Conservation (phyloP, 345 rosid species). For the Gossypium longicalyx region DNA sequence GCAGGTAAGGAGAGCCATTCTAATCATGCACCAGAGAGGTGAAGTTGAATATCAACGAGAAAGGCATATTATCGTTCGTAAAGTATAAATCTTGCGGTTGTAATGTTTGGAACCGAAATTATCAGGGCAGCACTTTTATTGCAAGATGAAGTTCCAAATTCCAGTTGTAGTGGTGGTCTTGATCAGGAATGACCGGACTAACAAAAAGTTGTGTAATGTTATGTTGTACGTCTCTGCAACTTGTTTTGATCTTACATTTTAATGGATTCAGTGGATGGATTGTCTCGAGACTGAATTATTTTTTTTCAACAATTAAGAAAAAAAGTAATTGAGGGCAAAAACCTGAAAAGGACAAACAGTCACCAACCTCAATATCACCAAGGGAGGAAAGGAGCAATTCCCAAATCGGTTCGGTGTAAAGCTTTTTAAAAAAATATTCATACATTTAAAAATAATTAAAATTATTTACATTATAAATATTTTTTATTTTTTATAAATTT, state of each 20-base stretch:
- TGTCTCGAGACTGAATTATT: neutral
- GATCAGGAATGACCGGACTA: neutral
- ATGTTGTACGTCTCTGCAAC: neutral
- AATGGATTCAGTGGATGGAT: neutral
- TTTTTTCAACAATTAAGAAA: too few species aligned
- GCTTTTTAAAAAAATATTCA: too few species aligned
- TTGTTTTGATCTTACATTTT: neutral
- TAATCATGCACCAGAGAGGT: slow-evolving; percentile 95
- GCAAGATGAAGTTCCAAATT: neutral
- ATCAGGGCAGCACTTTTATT: neutral
- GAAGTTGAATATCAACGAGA: slow-evolving; percentile 93
- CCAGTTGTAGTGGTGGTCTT: neutral
- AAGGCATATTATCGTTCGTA: slow-evolving; percentile 75
- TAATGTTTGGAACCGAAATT: neutral
- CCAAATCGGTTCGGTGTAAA: too few species aligned
- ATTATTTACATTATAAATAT: too few species aligned
- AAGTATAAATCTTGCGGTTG: slow-evolving; percentile 31
- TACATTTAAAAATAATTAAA: too few species aligned
- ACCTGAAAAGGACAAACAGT: too few species aligned
- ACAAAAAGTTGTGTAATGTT: neutral
- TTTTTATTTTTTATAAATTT: too few species aligned
- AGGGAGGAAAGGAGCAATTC: too few species aligned
- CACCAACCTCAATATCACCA: too few species aligned
- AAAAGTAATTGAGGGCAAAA: too few species aligned
- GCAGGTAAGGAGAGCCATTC: slow-evolving; percentile 94